phyloP scores from a whole-genome alignment of 805 yeast genomes.

The Metschnikowia aberdeeniae region DNA sequence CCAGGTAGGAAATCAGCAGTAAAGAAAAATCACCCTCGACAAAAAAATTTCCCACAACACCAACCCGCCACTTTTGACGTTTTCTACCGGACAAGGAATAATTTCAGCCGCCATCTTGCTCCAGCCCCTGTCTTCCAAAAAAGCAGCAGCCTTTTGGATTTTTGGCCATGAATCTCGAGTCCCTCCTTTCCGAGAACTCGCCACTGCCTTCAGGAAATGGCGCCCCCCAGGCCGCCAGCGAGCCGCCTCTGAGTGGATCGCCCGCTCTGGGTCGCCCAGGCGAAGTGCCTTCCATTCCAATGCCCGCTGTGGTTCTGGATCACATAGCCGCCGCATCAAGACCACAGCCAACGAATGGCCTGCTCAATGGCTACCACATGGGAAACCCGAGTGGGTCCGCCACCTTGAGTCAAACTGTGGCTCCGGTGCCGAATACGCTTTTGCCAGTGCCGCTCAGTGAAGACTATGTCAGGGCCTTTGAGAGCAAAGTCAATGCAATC shows the following conservation, averaged over 20 bases:
- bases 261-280: background rate
- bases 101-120: background rate
- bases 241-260: background rate
- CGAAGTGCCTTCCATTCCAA: background rate
- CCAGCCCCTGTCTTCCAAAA: background rate
- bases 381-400: no score
- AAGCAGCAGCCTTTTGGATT: constrained; percentile 1
- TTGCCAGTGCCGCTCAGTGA: constrained; percentile 1
- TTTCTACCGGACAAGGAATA: background rate
- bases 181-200: constrained; percentile 16
- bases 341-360: background rate
- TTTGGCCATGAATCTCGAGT: constrained; percentile 18
- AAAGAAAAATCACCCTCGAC: constrained; percentile 14
- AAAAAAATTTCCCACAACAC: constrained; percentile 12
- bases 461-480: constrained; percentile 12
- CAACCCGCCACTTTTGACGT: constrained; percentile 2
- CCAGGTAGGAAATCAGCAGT: constrained; percentile 13
- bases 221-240: background rate
- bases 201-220: constrained; percentile 9
- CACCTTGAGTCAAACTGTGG: no score
- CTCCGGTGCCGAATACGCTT: no score
- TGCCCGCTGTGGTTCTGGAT: background rate
- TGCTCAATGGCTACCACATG: background rate
- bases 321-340: background rate
- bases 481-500: constrained; percentile 12